phyloP scores from a whole-genome alignment of 306 rosid genomes.

The Ormosia semicastrata region DNA sequence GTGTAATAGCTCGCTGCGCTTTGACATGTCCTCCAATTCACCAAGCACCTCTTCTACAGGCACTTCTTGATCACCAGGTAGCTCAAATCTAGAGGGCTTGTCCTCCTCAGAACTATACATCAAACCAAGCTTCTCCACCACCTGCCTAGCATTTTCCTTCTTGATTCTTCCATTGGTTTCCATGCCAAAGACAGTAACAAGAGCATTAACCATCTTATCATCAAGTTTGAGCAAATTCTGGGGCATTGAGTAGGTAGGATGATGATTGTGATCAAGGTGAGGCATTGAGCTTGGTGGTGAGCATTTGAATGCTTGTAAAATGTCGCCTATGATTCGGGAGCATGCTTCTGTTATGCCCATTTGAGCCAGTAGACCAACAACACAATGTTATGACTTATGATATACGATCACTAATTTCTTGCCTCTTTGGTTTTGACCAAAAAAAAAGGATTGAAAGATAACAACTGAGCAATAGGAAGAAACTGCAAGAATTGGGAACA shows the following conservation, averaged over 20 bases:
- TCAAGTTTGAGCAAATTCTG: slow-evolving; percentile 40
- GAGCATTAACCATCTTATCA: slow-evolving; percentile 56
- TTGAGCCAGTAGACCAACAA: neutral
- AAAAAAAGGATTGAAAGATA: neutral
- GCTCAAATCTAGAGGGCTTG: slow-evolving; percentile 40
- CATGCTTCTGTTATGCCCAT: slow-evolving; percentile 71
- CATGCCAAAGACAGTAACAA: slow-evolving; percentile 87
- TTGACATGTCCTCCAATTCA: slow-evolving; percentile 46
- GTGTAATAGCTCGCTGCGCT: slow-evolving; percentile 48
- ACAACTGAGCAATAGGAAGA: neutral
- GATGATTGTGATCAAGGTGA: neutral
- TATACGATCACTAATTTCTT: neutral
- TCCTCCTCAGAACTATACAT: slow-evolving; percentile 39
- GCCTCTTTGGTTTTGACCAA: neutral
- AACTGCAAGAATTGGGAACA: neutral
- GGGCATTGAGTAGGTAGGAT: neutral
- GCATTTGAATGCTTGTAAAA: slow-evolving; percentile 48
- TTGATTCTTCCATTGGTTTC: slow-evolving; percentile 71
- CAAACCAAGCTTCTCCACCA: slow-evolving; percentile 83
- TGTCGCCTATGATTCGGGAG: slow-evolving; percentile 57
- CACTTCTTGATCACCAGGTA: slow-evolving; percentile 46
- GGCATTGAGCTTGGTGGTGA: slow-evolving; percentile 29
- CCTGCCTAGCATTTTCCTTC: slow-evolving; percentile 66
- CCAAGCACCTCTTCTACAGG: slow-evolving; percentile 66
- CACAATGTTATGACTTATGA: neutral